These are phyloP conservation scores for Bolboschoenoplectus hybrid DNA, from an alignment of 202 grass and related monocot species.

Conservation along the genomic window DNA sequence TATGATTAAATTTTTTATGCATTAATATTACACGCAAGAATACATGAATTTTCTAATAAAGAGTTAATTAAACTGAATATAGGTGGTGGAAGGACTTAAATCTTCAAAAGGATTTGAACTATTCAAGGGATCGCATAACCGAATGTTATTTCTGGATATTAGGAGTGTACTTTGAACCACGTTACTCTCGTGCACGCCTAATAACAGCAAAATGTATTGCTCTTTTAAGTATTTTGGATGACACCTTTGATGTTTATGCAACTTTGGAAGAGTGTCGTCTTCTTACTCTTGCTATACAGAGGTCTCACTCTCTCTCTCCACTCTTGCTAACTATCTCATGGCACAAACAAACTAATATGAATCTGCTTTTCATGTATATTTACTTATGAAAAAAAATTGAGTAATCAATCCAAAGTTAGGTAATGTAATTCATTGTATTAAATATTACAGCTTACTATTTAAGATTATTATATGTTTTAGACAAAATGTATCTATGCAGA, in stretches of 20 bases:
- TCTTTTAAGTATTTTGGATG: constrained; percentile 44
- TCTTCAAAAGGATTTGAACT: constrained; percentile 32
- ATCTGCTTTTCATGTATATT: no score
- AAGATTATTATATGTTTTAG: no score
- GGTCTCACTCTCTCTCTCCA: neutral
- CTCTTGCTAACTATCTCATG: no score
- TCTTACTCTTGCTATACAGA: constrained; percentile 48
- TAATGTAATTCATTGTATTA: no score
- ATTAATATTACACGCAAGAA: no score
- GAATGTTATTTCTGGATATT: constrained; percentile 66
- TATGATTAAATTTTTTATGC: no score
- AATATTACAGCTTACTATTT: no score
- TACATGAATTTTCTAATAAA: no score
- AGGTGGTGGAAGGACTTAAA: constrained; percentile 66
- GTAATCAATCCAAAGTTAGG: no score
- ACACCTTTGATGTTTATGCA: constrained; percentile 57
- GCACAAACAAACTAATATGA: no score
- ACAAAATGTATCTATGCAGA: constrained; percentile 8
- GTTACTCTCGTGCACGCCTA: constrained; percentile 41
- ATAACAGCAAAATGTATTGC: constrained; percentile 34
- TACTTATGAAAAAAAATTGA: no score
- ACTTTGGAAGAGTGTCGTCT: constrained; percentile 44
- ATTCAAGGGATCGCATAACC: constrained; percentile 52
- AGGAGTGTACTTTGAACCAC: constrained; percentile 40
- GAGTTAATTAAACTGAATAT: neutral